Percentiles rank a stretch among this genome's conserved stretches.
Evolutionary conservation across 2,329 filamentous ascomycete species (phyloP).

Genomic region (Fonsecaea pugnacius): DNA sequence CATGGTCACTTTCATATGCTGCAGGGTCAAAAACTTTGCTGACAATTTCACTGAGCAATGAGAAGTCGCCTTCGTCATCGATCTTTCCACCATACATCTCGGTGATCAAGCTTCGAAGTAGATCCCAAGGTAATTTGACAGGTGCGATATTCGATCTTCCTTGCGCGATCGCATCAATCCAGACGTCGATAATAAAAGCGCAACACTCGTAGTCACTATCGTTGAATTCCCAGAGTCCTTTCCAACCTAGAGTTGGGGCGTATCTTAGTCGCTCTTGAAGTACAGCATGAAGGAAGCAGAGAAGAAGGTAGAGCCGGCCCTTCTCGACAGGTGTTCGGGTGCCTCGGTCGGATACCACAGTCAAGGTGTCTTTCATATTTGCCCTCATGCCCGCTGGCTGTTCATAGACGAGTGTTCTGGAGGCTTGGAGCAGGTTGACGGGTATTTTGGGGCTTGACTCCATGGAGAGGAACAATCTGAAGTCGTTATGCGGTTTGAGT

Average conservation of each 20-base stretch:
- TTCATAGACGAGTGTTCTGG: constrained; percentile 94
- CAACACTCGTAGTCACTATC: constrained; percentile 99
- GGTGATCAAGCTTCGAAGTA: constrained; percentile 85
- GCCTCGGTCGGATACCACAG: constrained; percentile 75
- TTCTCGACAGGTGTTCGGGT: constrained; percentile 87
- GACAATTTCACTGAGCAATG: constrained; percentile 73
- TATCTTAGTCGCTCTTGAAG: constrained; percentile 94
- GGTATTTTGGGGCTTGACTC: constrained; percentile 96
- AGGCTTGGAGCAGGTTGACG: constrained; percentile 90
- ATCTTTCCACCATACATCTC: constrained; percentile 99
- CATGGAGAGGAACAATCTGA: constrained; percentile 97
- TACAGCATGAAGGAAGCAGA: constrained; percentile 94
- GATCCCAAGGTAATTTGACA: constrained; percentile 92
- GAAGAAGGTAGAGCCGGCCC: constrained; percentile 81
- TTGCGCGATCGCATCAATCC: constrained; percentile 81
- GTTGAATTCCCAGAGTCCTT: constrained; percentile 99
- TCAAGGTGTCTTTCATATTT: constrained; percentile 98
- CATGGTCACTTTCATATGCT: constrained; percentile 91
- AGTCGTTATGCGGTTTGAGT: constrained; percentile 89
- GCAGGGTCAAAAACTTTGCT: constrained; percentile 77
- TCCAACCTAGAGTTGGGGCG: constrained; percentile 92
- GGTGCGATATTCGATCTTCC: constrained; percentile 92
- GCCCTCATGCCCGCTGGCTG: constrained; percentile 94
- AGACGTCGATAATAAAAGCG: constrained; percentile 91
- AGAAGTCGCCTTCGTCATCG: constrained; percentile 85